Percentiles rank a stretch among this genome's conserved stretches.
These are phyloP conservation scores for Camelina sativa DNA, from an alignment of 345 rosid genomes.

Conservation along the genomic window DNA sequence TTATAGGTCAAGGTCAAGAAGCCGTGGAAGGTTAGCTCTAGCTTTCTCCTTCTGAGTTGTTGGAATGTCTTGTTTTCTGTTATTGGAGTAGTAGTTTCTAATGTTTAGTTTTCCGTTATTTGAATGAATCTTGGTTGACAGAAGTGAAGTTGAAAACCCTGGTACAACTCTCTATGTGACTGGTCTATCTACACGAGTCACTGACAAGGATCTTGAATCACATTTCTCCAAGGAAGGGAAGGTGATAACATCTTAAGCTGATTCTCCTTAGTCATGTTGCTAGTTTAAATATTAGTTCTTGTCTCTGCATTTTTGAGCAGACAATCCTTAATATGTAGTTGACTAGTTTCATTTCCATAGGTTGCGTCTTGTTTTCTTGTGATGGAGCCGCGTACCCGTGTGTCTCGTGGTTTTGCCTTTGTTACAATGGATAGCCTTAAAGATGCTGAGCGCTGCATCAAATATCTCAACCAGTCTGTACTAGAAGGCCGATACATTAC, in stretches of 20 bases:
- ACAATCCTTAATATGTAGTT: conserved; percentile 13
- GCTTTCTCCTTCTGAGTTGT: conserved; percentile 8
- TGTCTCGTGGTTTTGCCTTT: conserved; percentile 97
- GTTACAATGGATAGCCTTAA: conserved; percentile 79
- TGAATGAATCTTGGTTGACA: conserved; percentile 39
- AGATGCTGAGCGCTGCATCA: conserved; percentile 88
- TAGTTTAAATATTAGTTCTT: not conserved
- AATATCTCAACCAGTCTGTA: conserved; percentile 95
- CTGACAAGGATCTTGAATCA: conserved; percentile 85
- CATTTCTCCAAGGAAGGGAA: conserved; percentile 99
- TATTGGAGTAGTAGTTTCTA: not conserved
- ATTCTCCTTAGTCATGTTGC: not conserved
- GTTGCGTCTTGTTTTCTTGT: conserved; percentile 94
- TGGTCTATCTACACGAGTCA: conserved; percentile 91
- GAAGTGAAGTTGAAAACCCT: conserved; percentile 58
- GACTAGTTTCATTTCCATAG: conserved; percentile 45
- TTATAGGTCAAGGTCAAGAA: conserved; percentile 77
- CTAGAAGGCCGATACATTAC: conserved; percentile 96
- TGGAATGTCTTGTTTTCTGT: not conserved
- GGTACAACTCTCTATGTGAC: conserved; percentile 95
- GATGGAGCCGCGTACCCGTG: conserved; percentile 89
- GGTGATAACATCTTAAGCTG: conserved; percentile 49
- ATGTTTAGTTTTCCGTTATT: not conserved
- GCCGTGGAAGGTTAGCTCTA: conserved; percentile 73
- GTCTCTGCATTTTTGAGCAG: not conserved